Base-by-base conservation (phyloP, 2,329 filamentous ascomycete species). In the Amesomyces nigricolor region DNA sequence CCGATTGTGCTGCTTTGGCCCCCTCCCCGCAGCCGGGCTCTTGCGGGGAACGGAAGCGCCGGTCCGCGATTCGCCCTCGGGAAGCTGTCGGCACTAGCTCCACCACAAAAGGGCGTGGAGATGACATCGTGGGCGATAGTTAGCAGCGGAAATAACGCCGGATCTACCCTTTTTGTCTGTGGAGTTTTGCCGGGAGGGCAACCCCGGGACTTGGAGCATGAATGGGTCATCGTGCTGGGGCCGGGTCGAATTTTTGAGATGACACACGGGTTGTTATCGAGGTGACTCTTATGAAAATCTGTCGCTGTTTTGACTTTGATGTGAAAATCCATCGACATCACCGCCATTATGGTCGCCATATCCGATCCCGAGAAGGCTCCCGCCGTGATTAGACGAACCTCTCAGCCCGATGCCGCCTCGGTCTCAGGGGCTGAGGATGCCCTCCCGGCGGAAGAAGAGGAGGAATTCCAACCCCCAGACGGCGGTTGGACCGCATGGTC, bases 401-500 rank as follows among this genome's bases (percentile, higher is more conserved):
- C 49, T 1, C 47, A 35, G 8, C 29, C 26, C 14, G 51, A 47
- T 17, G 46, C 45, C 9, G 40, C 26, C 26, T 47, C 47, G 22
- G 32, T 16, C 19, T 47, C 42, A 17, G 46, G 26, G 10, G 40
- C 4, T 9, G 49, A 51, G 19, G 38, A 35, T 26, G 37, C 46
- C 4, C 19, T 7, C 17, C 49, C 6, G 14, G 14, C 30, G 29
- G 10, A 48, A 32, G 43, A 58, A 26, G 55, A 54, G 10, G 53
- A 60, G 9, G 53, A 60, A 7, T 64, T 62, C 44, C 44, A 61
- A 6, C 62, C 65, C 2, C 77, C 76, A 0, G 75, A 78, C 45
- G 75, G 77, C 26, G 78, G 77, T 11, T 60, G 71, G 47, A 59
- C 64, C 13, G 78, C 77, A 14, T 81, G 78, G 78, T 71, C 69